Evolutionary conservation across 192 early-diverging fungal genomes (phyloP).

Genomic region (Coemansia sp.): DNA sequence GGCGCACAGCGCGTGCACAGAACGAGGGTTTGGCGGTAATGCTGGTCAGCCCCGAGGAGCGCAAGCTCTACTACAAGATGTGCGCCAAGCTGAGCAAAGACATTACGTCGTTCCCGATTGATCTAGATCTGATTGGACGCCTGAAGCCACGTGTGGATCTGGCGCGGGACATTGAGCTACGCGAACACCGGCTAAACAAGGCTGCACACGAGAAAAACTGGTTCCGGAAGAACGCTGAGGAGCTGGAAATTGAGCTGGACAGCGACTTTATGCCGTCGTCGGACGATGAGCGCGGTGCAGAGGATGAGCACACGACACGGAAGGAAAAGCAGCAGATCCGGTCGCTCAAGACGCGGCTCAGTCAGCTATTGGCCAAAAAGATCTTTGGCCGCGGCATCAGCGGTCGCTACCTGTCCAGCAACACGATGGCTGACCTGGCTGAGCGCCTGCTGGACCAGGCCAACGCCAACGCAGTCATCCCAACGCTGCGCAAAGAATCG

Average conservation of each 20-base stretch:
- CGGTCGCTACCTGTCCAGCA: constrained; percentile 65
- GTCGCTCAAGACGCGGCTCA: constrained; percentile 24
- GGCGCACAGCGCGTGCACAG: constrained; percentile 88
- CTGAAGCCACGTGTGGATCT: constrained; percentile 78
- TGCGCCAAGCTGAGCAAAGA: constrained; percentile 78
- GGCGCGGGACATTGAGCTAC: constrained; percentile 77
- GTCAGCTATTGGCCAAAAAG: constrained; percentile 30
- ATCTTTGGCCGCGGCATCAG: constrained; percentile 48
- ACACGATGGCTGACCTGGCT: constrained; percentile 62
- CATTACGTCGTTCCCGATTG: constrained; percentile 78
- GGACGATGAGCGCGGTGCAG: constrained; percentile 32
- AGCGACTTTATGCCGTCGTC: constrained; percentile 62
- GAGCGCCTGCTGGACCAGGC: constrained; percentile 57
- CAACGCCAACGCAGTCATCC: constrained; percentile 26
- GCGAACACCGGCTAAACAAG: constrained; percentile 78
- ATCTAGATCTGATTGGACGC: constrained; percentile 64
- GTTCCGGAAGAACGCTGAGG: constrained; percentile 76
- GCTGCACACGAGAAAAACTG: constrained; percentile 65
- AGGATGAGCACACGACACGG: constrained; percentile 17
- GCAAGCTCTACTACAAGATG: constrained; percentile 77
- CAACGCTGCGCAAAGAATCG: constrained; percentile 37
- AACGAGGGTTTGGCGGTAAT: constrained; percentile 80
- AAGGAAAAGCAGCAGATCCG: constrained; percentile 33
- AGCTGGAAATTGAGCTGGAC: constrained; percentile 77
- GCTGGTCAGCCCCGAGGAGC: constrained; percentile 83